These are phyloP conservation scores for Bjerkandera adusta DNA, from an alignment of 1,284 basidiomycete genomes.

Conservation along the genomic window DNA sequence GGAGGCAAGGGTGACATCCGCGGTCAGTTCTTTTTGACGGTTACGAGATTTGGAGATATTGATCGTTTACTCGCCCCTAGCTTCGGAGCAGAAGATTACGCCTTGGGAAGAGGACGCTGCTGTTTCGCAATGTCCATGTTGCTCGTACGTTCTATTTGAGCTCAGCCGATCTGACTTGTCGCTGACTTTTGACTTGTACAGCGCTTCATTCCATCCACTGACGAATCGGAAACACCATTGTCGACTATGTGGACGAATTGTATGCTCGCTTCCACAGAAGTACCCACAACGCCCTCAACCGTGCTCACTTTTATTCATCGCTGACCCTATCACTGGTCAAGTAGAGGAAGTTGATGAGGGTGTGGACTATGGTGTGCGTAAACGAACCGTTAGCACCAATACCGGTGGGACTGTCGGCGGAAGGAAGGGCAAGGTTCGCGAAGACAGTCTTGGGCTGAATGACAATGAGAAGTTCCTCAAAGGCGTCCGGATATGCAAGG, in stretches of 20 bases:
- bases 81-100: constrained; percentile 88
- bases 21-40: constrained; percentile 37
- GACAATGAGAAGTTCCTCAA: constrained; percentile 80
- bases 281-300: constrained; percentile 62
- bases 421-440: constrained; percentile 35
- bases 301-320: constrained; percentile 80
- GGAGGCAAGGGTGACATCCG: constrained; percentile 54
- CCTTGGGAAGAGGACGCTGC: constrained; percentile 89
- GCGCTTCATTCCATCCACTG: constrained; percentile 82
- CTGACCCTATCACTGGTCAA: constrained; percentile 68
- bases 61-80: constrained; percentile 34
- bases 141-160: constrained; percentile 56
- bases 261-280: constrained; percentile 88
- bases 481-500: constrained; percentile 81
- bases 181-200: constrained; percentile 27
- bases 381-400: constrained; percentile 32
- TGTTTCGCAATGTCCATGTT: constrained; percentile 81
- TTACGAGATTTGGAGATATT: background rate
- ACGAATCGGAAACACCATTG: constrained; percentile 97
- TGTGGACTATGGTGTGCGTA: constrained; percentile 79
- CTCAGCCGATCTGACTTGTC: background rate
- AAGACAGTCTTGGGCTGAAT: constrained; percentile 33
- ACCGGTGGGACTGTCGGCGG: too few relatives aligned
- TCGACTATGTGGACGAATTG: constrained; percentile 88
- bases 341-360: constrained; percentile 88